Percentiles rank a stretch among this genome's conserved stretches.
Conservation (phyloP, 2,329 filamentous ascomycete species). For the Hypoxylon rubiginosum region DNA sequence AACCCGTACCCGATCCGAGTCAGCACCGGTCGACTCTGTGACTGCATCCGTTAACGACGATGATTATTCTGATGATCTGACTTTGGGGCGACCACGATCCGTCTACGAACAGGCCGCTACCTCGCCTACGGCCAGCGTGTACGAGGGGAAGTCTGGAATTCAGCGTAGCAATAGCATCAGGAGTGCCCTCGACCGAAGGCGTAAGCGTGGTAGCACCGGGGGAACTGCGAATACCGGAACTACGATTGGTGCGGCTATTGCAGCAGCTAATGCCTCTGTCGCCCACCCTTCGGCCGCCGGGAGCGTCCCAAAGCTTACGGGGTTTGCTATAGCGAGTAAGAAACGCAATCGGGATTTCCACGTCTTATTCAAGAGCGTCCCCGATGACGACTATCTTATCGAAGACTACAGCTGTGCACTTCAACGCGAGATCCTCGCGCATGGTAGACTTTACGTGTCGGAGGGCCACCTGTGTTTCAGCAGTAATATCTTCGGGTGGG, state of each 20-base stretch:
- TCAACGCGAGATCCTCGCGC: constrained; percentile 94
- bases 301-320: constrained; percentile 82
- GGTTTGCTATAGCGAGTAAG: constrained; percentile 95
- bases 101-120: constrained; percentile 62
- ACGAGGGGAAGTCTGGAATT: constrained; percentile 72
- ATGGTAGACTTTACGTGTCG: constrained; percentile 94
- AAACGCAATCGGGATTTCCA: constrained; percentile 98
- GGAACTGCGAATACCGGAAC: constrained; percentile 72
- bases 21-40: constrained; percentile 65
- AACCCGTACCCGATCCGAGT: constrained; percentile 66
- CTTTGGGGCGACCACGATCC: constrained; percentile 61
- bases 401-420: constrained; percentile 98
- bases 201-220: constrained; percentile 86
- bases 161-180: constrained; percentile 76
- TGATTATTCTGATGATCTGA: constrained; percentile 55
- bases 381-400: constrained; percentile 97
- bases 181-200: constrained; percentile 71
- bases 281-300: constrained; percentile 70
- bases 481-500: constrained; percentile 98
- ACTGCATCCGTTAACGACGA: constrained; percentile 51
- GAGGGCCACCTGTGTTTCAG: constrained; percentile 98
- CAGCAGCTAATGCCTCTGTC: constrained; percentile 77
- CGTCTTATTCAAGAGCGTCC: constrained; percentile 92
- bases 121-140: constrained; percentile 75
- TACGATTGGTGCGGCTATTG: constrained; percentile 79